These are phyloP conservation scores for Chaetomium sp. DNA, from an alignment of 2,329 filamentous ascomycete genomes.

Conservation along the genomic window DNA sequence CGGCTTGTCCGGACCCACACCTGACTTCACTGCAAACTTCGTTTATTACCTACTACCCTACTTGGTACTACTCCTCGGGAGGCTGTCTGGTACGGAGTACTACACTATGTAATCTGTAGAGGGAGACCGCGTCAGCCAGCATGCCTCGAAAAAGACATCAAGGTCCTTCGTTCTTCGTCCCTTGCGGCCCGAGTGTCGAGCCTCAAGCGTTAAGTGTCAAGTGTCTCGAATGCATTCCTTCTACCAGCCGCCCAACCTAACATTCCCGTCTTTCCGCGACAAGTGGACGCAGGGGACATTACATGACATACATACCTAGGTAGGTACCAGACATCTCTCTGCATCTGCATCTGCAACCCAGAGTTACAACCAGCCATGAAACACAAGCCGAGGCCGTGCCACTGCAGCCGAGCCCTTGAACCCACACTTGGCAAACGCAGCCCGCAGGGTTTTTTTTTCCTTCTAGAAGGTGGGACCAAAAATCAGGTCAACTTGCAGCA, in stretches of 20 bases:
- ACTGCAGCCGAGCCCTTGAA: conserved; percentile 23
- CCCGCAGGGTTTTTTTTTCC: neutral
- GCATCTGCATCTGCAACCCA: conserved; percentile 12
- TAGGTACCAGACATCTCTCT: neutral
- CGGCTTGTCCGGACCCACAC: neutral
- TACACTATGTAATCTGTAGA: too few relatives aligned
- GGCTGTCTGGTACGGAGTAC: too few relatives aligned
- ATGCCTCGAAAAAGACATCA: too few relatives aligned
- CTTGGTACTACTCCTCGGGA: too few relatives aligned
- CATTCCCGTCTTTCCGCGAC: neutral
- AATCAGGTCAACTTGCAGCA: neutral
- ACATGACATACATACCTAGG: neutral
- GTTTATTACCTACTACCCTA: neutral
- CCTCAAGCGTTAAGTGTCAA: neutral
- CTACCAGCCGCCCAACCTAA: neutral
- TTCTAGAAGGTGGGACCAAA: conserved; percentile 24
- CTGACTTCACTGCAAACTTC: neutral
- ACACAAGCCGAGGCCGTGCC: conserved; percentile 10
- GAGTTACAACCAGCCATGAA: conserved; percentile 14
- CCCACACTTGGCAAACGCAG: conserved; percentile 12
- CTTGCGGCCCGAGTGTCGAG: too few relatives aligned
- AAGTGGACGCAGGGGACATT: conserved; percentile 5
- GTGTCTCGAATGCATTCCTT: conserved; percentile 9
- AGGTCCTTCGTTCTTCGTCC: too few relatives aligned
- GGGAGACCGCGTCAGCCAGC: too few relatives aligned